A percentile compares a stretch with the other conserved stretches of the same genome.
Evolutionary conservation across 257 asterid genomes (phyloP).

Genomic region (Leonotis leonurus): DNA sequence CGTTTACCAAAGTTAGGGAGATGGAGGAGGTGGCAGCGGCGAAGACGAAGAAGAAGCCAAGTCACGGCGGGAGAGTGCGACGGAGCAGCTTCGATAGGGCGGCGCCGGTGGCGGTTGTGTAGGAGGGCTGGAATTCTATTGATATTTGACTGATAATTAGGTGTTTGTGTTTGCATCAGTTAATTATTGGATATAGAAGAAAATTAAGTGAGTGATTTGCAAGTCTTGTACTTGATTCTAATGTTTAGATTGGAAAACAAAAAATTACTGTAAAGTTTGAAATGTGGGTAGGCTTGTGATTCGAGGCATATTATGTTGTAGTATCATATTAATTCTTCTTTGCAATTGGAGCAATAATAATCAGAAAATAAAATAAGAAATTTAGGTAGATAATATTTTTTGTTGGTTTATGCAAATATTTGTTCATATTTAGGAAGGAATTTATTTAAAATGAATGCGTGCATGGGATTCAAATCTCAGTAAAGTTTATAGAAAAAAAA

Average conservation of each 20-base stretch:
- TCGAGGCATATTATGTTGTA: background rate
- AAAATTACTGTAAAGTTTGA: background rate
- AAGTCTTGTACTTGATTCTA: background rate
- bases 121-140: constrained; percentile 13
- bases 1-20: constrained; percentile 28
- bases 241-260: background rate
- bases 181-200: background rate
- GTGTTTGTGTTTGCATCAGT: background rate
- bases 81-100: constrained; percentile 46
- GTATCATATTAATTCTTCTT: background rate
- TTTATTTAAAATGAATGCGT: background rate
- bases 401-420: too few species aligned
- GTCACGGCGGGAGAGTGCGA: constrained; percentile 28
- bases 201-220: background rate
- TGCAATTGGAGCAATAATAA: constrained; percentile 5
- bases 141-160: background rate
- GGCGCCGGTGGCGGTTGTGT: constrained; percentile 37
- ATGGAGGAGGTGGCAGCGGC: constrained; percentile 23
- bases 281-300: background rate
- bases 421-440: too few species aligned
- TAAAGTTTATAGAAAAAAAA: too few species aligned
- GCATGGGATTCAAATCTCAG: background rate
- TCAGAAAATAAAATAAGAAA: too few species aligned
- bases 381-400: too few species aligned
- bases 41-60: constrained; percentile 40